Evolutionary conservation across 2,329 filamentous ascomycete species (phyloP), one percentile per base, ranked within the genome.

Genomic region (Stemphylium lycopersici): DNA sequence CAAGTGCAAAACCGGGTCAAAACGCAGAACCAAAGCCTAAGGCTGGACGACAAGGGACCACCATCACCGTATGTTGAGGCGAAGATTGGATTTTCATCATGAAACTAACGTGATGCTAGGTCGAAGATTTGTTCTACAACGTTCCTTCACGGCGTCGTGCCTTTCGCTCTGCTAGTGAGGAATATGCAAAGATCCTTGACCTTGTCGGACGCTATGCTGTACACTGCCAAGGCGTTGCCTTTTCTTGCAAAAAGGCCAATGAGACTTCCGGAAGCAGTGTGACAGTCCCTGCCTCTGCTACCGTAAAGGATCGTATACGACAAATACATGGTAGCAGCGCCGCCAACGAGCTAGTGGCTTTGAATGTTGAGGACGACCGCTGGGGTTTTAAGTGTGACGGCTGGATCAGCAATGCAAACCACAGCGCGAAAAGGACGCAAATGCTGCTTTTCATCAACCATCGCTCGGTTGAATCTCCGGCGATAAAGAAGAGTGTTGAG

Each of bases 81-180:
- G 16, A 34, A 42, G 2, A 12, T 20, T 33, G 13, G 20, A 11
- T n/a, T 13, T 10, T 2, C 20, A 12, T 8, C n/a, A 7, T 13
- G 10, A 1, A 13, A 26, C 57, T 73, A 16, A 71, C 24, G 4
- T 4, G 0, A 8, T 18, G 6, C 49, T 33, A 85, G 83, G 85
- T 99, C 13, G 93, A 99, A 70, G 95, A 99, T 73, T 79, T 99
- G 10, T 99, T 99, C 75, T 99, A 96, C 81, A 99, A 97, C 67
- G 86, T 98, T 1, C 93, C 92, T 0, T 96, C 90, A 7, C 86
- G 95, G 20, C 87, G 93, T 32, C 86, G 87, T 62, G 95, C 96
- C 10, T 99, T 99, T 69, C 87, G 95, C 36, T 98, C 93, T 12
- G 80, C 90, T 15, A 90, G 92, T 33, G 95, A 99, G 70, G 96